Evolutionary conservation across 2,329 filamentous ascomycete species (phyloP).

Genomic region (Aspergillus niger): DNA sequence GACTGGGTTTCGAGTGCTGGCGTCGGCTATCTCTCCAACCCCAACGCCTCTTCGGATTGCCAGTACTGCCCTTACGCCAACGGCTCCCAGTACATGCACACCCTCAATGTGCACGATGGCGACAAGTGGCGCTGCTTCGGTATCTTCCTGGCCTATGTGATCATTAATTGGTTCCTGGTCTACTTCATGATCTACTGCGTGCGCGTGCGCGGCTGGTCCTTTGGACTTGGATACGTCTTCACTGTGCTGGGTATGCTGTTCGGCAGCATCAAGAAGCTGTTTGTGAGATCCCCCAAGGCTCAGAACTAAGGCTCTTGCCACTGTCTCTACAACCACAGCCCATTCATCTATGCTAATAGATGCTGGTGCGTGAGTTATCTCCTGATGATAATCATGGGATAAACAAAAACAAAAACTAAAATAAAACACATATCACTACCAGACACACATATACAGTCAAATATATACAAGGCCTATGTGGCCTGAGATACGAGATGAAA

Average conservation of each 20-base stretch:
- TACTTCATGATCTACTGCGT: constrained; percentile 79
- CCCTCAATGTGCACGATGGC: constrained; percentile 54
- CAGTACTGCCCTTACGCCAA: constrained; percentile 68
- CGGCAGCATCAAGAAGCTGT: constrained; percentile 32
- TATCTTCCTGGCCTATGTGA: constrained; percentile 70
- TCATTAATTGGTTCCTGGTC: constrained; percentile 71
- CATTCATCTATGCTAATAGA: background rate
- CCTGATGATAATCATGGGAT: too few species aligned
- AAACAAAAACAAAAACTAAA: background rate
- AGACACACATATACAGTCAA: too few species aligned
- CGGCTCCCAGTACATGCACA: constrained; percentile 68
- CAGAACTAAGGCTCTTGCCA: constrained; percentile 15
- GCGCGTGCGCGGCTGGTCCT: constrained; percentile 68
- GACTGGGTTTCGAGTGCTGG: constrained; percentile 54
- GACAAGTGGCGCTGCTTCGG: constrained; percentile 75
- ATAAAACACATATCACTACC: background rate
- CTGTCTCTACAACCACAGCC: background rate
- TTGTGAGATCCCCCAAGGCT: constrained; percentile 24
- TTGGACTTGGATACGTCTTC: constrained; percentile 65
- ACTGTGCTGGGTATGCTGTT: constrained; percentile 47
- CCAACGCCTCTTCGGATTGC: constrained; percentile 60
- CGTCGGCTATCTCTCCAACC: constrained; percentile 66
- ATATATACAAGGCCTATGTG: background rate
- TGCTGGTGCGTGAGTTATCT: background rate
- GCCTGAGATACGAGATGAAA: background rate